Conservation (phyloP, 495 filamentous ascomycete species). For the Lepraria neglecta region DNA sequence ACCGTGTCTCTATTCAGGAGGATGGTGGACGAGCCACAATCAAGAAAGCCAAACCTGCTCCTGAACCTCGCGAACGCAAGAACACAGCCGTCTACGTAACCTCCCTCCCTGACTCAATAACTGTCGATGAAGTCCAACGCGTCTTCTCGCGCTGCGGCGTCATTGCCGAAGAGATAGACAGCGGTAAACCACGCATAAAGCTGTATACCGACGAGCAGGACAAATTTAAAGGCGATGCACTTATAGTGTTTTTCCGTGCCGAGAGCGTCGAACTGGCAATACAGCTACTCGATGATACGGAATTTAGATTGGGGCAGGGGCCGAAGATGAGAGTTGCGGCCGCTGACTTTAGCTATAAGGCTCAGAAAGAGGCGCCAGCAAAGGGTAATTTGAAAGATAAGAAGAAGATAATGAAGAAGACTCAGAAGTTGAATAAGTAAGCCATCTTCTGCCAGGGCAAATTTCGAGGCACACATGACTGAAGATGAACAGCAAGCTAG, state of each 20-base stretch:
- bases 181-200: constrained; percentile 78
- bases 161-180: constrained; percentile 90
- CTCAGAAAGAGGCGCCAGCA: constrained; percentile 50
- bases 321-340: constrained; percentile 69
- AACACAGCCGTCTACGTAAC: constrained; percentile 92
- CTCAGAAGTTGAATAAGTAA: constrained; percentile 71
- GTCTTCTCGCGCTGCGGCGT: constrained; percentile 85
- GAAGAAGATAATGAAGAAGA: constrained; percentile 81
- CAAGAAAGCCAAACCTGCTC: constrained; percentile 48
- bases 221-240: constrained; percentile 84
- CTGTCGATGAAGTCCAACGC: constrained; percentile 69
- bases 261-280: constrained; percentile 86
- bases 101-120: constrained; percentile 69
- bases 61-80: constrained; percentile 59
- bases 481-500: constrained; percentile 59
- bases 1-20: constrained; percentile 22
- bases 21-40: constrained; percentile 30
- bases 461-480: neutral
- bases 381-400: constrained; percentile 60
- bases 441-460: constrained; percentile 16
- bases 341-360: constrained; percentile 88
- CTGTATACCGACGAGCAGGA: constrained; percentile 80
- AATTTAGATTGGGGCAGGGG: constrained; percentile 45
- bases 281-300: constrained; percentile 82
- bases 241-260: constrained; percentile 89